These are phyloP conservation scores for Penicillium manginii DNA, from an alignment of 495 filamentous ascomycete genomes.

Conservation along the genomic window DNA sequence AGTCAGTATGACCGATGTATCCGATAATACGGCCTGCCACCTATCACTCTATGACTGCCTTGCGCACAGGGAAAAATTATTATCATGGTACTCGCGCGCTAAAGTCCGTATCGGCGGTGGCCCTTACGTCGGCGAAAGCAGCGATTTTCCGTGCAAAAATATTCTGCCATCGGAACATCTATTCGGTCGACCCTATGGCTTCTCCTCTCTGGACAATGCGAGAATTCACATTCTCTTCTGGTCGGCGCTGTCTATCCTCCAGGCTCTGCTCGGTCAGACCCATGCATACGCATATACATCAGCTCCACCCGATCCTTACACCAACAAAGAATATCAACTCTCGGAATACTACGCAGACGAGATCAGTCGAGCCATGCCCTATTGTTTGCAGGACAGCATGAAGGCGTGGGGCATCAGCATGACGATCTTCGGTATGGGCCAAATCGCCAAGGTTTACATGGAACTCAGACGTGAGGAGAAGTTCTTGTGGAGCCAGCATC, in stretches of 20 bases:
- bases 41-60: conserved; percentile 5
- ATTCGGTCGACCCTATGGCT: conserved; percentile 11
- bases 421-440: conserved; percentile 11
- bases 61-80: conserved; percentile 8
- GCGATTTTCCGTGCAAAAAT: conserved; percentile 2
- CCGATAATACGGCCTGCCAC: neutral
- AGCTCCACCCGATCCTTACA: neutral
- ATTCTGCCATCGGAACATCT: conserved; percentile 5
- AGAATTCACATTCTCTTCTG: conserved; percentile 11
- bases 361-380: conserved; percentile 13
- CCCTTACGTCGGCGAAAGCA: neutral
- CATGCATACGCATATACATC: neutral
- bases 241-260: conserved; percentile 14
- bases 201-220: conserved; percentile 13
- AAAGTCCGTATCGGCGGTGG: neutral
- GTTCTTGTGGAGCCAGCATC: conserved; percentile 4
- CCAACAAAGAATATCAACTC: conserved; percentile 8
- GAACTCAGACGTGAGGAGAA: conserved; percentile 8
- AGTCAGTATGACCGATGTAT: neutral
- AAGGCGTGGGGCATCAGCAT: conserved; percentile 7
- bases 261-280: conserved; percentile 9
- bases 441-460: conserved; percentile 15
- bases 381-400: conserved; percentile 7
- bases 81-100: conserved; percentile 6
- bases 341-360: conserved; percentile 17